Base-by-base conservation (phyloP, 1,139 yeast species). In the Lodderomyces pseudojiufengensis region DNA sequence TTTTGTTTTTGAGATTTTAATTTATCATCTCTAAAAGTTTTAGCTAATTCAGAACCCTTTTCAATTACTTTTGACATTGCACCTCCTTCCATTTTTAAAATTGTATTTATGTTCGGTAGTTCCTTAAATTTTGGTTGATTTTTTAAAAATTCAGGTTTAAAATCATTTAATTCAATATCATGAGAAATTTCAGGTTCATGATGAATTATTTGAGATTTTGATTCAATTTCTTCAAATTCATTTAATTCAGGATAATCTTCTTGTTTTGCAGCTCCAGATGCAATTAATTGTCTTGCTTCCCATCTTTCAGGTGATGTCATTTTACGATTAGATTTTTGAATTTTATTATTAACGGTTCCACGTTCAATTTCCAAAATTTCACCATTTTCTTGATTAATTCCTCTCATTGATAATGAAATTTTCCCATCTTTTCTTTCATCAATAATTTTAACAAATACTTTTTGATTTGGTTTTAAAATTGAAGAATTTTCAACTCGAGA, bases 241-340 rank as follows among this genome's bases (percentile, higher is more conserved):
- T 51, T 49, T 1, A 83, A 56, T 36, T 82, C 94, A 2, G 92
- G 92, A 49, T 80, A 80, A 41, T 83, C 92, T 9, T 78, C 71
- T 0, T 82, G 76, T 2, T 79, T 69, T 0, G 78, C 77, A 0
- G 76, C 92, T 2, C 95, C 95, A 3, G 94, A 78, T 0, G 94
- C 84, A 24, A 84, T 81, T 24, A 86, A 63, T 51, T 90, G 97
- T 24, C 85, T 68, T 35, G 86, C 72, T 51, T 90, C 97, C 95
- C 96, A 90, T 39, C 90, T 62, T 55, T 90, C 97, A 1, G 95
- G 95, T 0, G 95, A 83, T 0, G 94, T 81, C 26, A 83, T 56
- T 35, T 86, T 63, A 47, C 79, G 68, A 39, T 65, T 58, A 15
- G 12, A 54, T 22, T 63, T 64, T 15, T 47, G 41, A 20, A 40